Percentiles rank a stretch among this genome's conserved stretches.
Conservation (phyloP, 306 rosid species). For the Sophora flavescens region DNA sequence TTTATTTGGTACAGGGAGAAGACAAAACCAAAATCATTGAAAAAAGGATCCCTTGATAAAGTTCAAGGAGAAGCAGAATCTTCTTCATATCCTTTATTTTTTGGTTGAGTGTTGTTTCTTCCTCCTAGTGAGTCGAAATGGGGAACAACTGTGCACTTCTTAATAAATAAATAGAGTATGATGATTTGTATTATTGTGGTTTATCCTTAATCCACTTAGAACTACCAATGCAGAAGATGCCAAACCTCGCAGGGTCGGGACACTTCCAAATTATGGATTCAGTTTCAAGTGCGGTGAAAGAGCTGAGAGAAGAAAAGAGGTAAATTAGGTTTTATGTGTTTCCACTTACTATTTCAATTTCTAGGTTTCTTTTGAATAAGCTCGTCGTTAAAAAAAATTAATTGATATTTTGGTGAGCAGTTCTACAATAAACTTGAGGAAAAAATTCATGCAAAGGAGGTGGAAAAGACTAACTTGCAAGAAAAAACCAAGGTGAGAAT, state of each 20-base stretch:
- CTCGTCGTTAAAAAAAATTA: conserved; percentile 27
- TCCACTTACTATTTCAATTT: conserved; percentile 6
- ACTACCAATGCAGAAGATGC: conserved; percentile 67
- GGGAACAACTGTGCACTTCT: conserved; percentile 28
- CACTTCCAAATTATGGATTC: conserved; percentile 91
- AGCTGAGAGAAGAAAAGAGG: conserved; percentile 98
- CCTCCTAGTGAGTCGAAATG: conserved; percentile 19
- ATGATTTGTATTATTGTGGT: conserved; percentile 29
- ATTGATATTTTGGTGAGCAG: conserved; percentile 58
- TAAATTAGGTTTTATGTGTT: conserved; percentile 51
- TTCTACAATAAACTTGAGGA: conserved; percentile 93
- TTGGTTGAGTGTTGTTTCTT: conserved; percentile 29
- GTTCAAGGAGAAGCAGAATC: conserved; percentile 68
- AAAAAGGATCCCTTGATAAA: conserved; percentile 54
- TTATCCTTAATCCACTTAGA: conserved; percentile 64
- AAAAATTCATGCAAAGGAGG: conserved; percentile 92
- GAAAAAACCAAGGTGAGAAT: conserved; percentile 82
- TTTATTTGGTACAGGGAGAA: conserved; percentile 67
- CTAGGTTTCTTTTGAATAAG: conserved; percentile 35
- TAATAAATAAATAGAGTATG: background rate
- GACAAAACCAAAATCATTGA: conserved; percentile 59
- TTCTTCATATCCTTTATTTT: conserved; percentile 76
- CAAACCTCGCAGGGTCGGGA: conserved; percentile 66
- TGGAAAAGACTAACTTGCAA: conserved; percentile 82
- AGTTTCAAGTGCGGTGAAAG: conserved; percentile 92